Conservation (phyloP, 1,284 basidiomycete species). For the Puccinia polysora region DNA sequence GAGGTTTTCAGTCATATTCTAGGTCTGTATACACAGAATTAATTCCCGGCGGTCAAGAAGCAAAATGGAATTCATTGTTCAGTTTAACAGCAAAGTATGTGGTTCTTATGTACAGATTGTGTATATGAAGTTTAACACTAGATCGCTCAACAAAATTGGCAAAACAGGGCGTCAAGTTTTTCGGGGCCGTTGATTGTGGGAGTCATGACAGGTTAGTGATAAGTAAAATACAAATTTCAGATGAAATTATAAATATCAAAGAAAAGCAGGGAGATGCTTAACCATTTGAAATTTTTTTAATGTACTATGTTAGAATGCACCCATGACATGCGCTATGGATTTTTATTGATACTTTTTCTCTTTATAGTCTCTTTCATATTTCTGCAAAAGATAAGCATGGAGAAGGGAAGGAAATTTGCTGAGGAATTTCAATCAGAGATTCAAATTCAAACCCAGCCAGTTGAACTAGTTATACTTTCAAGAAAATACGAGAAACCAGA, state of each 20-base stretch:
- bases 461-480: too few relatives aligned
- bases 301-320: slow-evolving; percentile 1
- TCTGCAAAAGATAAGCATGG: slow-evolving; percentile 9
- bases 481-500: too few relatives aligned
- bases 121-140: not conserved
- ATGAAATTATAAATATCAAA: too few relatives aligned
- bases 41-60: slow-evolving; percentile 31
- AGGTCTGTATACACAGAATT: slow-evolving; percentile 21
- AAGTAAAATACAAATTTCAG: not conserved
- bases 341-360: slow-evolving; percentile 5
- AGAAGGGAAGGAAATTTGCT: too few relatives aligned
- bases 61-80: slow-evolving; percentile 36
- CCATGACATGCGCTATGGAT: slow-evolving; percentile 29
- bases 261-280: too few relatives aligned
- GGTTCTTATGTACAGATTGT: not conserved
- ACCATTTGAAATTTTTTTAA: not conserved
- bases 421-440: too few relatives aligned
- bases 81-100: slow-evolving; percentile 27
- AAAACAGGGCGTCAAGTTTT: slow-evolving; percentile 19
- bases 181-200: slow-evolving; percentile 18
- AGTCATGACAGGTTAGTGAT: slow-evolving; percentile 18
- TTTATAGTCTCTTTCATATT: not conserved
- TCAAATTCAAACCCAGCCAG: too few relatives aligned
- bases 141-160: not conserved
- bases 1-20: slow-evolving; percentile 32